Evolutionary conservation across 2,329 filamentous ascomycete genomes (phyloP), one percentile per base, ranked within the genome.

Genomic region (Boeremia exigua): DNA sequence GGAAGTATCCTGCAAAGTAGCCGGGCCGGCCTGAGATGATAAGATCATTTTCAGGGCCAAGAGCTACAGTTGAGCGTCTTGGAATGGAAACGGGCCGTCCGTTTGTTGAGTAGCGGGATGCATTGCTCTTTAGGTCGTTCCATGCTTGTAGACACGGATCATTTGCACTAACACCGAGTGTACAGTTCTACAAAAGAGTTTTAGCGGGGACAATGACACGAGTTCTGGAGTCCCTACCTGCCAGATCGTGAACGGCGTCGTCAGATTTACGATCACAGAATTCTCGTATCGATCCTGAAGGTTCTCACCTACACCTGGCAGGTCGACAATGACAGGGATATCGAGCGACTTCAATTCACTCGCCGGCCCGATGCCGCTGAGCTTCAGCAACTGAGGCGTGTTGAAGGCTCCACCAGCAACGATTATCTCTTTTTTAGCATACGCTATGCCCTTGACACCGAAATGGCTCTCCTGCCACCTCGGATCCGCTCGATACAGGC

Each of bases 321-420:
- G 81, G 56, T 87, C 78, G 3, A 80, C 74, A 14, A 86, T 60
- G 0, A 82, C 73, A 2, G 77, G 63, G 59, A 88, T 87, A 11
- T 76, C 73, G 62, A 83, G 80, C 37, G 76, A 75, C 17, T 78
- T 55, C 5, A 89, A 80, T 58, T 85, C 80, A 0, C 74, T 66
- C 4, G 70, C 63, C 0, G 84, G 84, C 0, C 86, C 86, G 30
- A 88, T 79, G 11, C 86, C 86, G 48, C 79, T 83, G 4, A 88
- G 80, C 73, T 86, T 84, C 6, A 89, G 80, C 5, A 89, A 70
- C 69, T 89, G 86, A 2, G 86, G 85, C 0, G 82, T 82, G 70
- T 88, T 85, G 71, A 84, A 88, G 0, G 84, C 80, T 14, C 86
- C 86, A 5, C 59, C 67, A 7, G 68, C 60, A 27, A 71, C 17